These are phyloP conservation scores for Candida ortonii DNA, from an alignment of 805 yeast genomes.

Conservation along the genomic window DNA sequence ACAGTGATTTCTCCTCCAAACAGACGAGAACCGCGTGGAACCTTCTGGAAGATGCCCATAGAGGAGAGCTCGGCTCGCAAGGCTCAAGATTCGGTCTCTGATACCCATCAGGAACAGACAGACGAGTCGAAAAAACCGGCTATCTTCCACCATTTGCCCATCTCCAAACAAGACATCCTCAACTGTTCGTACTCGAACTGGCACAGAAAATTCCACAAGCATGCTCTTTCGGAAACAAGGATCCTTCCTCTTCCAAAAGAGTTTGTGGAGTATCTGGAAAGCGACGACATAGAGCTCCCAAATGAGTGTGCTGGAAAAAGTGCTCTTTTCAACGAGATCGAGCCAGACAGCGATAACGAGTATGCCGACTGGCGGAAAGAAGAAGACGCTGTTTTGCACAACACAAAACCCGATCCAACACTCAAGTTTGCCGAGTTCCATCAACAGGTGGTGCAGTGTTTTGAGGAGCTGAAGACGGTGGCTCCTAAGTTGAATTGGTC, in stretches of 20 bases:
- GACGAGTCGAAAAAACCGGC: too few relatives aligned
- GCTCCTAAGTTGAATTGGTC: conserved; percentile 96
- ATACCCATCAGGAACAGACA: too few relatives aligned
- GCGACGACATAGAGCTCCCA: conserved; percentile 70
- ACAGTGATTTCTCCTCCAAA: too few relatives aligned
- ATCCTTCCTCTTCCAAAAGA: conserved; percentile 58
- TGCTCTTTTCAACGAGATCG: conserved; percentile 30
- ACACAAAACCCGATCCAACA: conserved; percentile 40
- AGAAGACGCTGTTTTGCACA: conserved; percentile 28
- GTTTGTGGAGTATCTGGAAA: conserved; percentile 57
- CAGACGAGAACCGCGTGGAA: too few relatives aligned
- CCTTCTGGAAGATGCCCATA: conserved; percentile 1
- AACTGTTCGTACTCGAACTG: conserved; percentile 58
- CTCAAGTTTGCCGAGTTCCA: conserved; percentile 60
- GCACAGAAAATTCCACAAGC: conserved; percentile 49
- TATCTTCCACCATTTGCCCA: conserved; percentile 24
- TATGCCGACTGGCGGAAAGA: conserved; percentile 74
- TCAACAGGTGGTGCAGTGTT: conserved; percentile 40
- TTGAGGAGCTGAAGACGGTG: conserved; percentile 55
- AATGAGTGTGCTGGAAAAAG: conserved; percentile 38
- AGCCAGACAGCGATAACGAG: conserved; percentile 54
- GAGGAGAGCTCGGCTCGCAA: too few relatives aligned
- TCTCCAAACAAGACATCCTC: conserved; percentile 40
- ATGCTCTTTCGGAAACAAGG: conserved; percentile 45
- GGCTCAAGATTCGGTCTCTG: too few relatives aligned